Percentiles rank a stretch among this genome's conserved stretches.
Conservation (phyloP, 1,139 yeast genomes). For the Candida mesenterica region DNA sequence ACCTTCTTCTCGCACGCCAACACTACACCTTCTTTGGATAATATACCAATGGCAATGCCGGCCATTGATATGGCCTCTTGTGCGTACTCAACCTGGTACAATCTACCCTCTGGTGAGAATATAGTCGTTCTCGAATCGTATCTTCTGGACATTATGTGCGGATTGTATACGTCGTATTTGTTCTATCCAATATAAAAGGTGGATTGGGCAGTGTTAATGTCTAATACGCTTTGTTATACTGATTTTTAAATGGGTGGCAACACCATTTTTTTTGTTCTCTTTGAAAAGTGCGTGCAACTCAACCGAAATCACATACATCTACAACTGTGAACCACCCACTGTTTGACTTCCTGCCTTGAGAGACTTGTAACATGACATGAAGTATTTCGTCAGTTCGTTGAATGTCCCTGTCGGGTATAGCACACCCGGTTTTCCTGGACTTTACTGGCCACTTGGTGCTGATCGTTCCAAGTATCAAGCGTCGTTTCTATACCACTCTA, state of each 20-base stretch:
- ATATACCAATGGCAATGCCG: slow-evolving; percentile 94
- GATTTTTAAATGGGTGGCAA: too few relatives aligned
- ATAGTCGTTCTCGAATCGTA: slow-evolving; percentile 97
- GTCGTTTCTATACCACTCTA: slow-evolving; percentile 63
- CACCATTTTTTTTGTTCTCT: too few relatives aligned
- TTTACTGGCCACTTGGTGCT: slow-evolving; percentile 67
- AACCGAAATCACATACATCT: too few relatives aligned
- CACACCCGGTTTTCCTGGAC: slow-evolving; percentile 77
- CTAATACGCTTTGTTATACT: too few relatives aligned
- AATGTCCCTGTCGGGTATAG: slow-evolving; percentile 77
- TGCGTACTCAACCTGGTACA: slow-evolving; percentile 95
- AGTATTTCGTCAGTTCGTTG: slow-evolving; percentile 38
- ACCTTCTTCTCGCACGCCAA: slow-evolving; percentile 96
- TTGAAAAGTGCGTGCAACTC: too few relatives aligned
- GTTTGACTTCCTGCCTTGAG: too few relatives aligned
- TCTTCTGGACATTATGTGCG: slow-evolving; percentile 43
- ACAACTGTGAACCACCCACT: too few relatives aligned
- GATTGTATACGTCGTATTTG: not conserved
- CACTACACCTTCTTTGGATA: slow-evolving; percentile 90
- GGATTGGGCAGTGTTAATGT: too few relatives aligned
- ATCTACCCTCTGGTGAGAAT: slow-evolving; percentile 97
- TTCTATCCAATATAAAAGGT: too few relatives aligned
- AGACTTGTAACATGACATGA: too few relatives aligned
- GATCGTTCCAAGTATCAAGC: slow-evolving; percentile 40
- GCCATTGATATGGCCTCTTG: slow-evolving; percentile 97